Conservation (phyloP, 1,284 basidiomycete species). For the Taiwanofungus camphoratus region DNA sequence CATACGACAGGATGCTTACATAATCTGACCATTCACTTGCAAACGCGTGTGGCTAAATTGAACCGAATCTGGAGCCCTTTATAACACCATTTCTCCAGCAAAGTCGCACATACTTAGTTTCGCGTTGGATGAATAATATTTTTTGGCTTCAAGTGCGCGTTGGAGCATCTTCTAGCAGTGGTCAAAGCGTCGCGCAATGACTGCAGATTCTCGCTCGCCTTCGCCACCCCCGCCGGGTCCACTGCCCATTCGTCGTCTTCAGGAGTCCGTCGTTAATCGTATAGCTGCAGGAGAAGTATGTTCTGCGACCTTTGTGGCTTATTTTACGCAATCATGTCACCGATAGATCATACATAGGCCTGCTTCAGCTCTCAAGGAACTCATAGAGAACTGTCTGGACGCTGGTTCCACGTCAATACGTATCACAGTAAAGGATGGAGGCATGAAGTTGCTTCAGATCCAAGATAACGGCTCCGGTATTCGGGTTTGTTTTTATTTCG, state of each 20-base stretch:
- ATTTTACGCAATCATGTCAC: no score
- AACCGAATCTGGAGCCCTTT: no score
- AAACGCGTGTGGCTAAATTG: no score
- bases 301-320: neutral
- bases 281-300: slow-evolving; percentile 80
- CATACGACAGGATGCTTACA: no score
- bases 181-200: no score
- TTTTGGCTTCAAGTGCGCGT: no score
- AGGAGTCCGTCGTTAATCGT: slow-evolving; percentile 72
- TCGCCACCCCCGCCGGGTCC: slow-evolving; percentile 26
- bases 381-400: slow-evolving; percentile 93
- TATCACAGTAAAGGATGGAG: slow-evolving; percentile 91
- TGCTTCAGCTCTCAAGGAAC: slow-evolving; percentile 93
- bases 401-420: slow-evolving; percentile 87
- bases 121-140: no score
- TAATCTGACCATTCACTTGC: no score
- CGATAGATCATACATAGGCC: slow-evolving; percentile 92
- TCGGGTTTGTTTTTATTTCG: slow-evolving; percentile 43
- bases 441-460: slow-evolving; percentile 92
- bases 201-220: slow-evolving; percentile 1
- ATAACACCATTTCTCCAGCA: no score
- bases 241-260: slow-evolving; percentile 61
- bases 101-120: no score
- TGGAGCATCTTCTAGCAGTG: no score
- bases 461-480: slow-evolving; percentile 97